Base-by-base conservation (phyloP, 352 stramenopile genomes). In the Globisporangium splendens region DNA sequence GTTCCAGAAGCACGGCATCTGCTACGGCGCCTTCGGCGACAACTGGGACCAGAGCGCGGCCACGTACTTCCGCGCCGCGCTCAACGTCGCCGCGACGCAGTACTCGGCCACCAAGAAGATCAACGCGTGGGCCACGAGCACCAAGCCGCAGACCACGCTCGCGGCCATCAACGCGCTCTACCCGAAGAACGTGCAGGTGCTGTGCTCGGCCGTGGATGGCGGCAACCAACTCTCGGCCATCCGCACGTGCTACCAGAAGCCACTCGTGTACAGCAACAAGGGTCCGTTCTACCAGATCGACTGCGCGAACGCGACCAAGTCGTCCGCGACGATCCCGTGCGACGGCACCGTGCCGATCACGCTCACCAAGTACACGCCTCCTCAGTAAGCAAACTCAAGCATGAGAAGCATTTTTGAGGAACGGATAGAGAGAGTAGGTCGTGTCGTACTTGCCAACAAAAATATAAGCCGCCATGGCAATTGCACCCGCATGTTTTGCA, bases 1-100 rank as follows among this genome's bases (percentile, higher is more conserved):
- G 69, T 92, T 94, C 70, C 84, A 94, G 68, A 94, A 94, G 68
- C 84, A 94, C 60, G 82, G 84, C 22, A 62, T 91, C 41, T 94
- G 84, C 77, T 94, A 86, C 65, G 89, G 69, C 77, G 80, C 83
- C 0, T 74, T 75, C 24, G 81, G 66, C 3, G 68, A 70, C 18
- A 72, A 93, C 65, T 78, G 75, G 22, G 74, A 89, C 61, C 68
- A 73, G 39, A 75, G 75, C 5, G 75, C 83, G 0, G 76, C 80
- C 22, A 82, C 75, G 56, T 93, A 93, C 76, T 91, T 93, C 56
- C 14, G 69, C 49, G 75, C 77, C 12, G 77, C 75, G 13, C 61
- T 93, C 22, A 82, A 79, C 48, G 74, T 69, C 21, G 79, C 70
- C 17, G 57, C 68, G 28, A 66, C 68, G 24, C 54, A 81, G 28